Evolutionary conservation across 208 protist species (phyloP).

Genomic region (Entamoeba invadens): DNA sequence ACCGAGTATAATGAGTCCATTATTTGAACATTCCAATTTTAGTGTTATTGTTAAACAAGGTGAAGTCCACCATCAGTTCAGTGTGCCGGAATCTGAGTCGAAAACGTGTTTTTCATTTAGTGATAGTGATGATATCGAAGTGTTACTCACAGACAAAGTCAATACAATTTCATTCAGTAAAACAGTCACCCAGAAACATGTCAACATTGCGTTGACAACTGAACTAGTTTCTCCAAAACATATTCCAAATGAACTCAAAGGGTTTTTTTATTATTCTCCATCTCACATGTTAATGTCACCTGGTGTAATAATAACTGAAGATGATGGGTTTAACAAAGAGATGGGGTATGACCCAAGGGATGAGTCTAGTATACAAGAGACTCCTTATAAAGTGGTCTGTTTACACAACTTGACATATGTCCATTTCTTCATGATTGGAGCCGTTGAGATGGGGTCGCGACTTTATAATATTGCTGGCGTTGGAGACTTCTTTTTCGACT

Average conservation of each 20-base stretch:
- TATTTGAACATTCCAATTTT: too few species aligned
- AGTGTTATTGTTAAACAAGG: too few species aligned
- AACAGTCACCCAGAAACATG: not conserved
- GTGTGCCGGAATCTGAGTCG: too few species aligned
- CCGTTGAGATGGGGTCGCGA: not conserved
- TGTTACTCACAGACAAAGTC: not conserved
- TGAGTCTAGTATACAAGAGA: not conserved
- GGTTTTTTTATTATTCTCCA: not conserved
- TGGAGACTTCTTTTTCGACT: not conserved
- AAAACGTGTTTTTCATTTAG: too few species aligned
- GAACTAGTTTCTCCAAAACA: not conserved
- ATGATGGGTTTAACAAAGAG: not conserved
- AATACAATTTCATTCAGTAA: not conserved
- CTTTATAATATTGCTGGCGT: not conserved
- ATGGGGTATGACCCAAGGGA: not conserved
- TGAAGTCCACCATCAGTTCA: too few species aligned
- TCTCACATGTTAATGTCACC: not conserved
- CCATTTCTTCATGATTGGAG: not conserved
- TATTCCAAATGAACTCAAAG: not conserved
- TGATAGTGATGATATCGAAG: too few species aligned
- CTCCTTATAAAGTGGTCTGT: not conserved
- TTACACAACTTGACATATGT: not conserved
- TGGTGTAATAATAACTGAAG: not conserved
- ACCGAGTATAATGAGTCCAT: too few species aligned
- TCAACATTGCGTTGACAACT: not conserved